Conservation (phyloP, 441 rosid genomes). For the Francoa sonchifolia region DNA sequence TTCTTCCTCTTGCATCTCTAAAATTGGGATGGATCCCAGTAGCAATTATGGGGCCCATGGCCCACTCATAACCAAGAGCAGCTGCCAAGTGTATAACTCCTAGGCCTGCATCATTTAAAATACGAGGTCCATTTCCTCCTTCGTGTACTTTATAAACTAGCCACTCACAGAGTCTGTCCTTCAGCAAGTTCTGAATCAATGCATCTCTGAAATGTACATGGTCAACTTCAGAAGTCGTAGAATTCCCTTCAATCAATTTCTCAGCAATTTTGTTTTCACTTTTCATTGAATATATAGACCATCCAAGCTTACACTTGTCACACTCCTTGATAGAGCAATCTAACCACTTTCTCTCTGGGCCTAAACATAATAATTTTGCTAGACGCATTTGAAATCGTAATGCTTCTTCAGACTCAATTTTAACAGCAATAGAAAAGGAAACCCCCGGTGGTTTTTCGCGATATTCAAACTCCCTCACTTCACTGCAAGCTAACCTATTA, state of each 20-base stretch:
- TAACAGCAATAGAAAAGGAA: conserved; percentile 7
- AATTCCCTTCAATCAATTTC: conserved; percentile 8
- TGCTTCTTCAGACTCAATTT: conserved; percentile 17
- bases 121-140: conserved; percentile 35
- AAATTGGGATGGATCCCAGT: conserved; percentile 45
- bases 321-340: conserved; percentile 28
- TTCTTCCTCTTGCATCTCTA: conserved; percentile 48
- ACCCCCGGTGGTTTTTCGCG: conserved; percentile 25
- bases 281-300: conserved; percentile 18
- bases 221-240: conserved; percentile 7
- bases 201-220: conserved; percentile 16
- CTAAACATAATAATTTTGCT: conserved; percentile 24
- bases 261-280: conserved; percentile 10
- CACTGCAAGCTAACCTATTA: conserved; percentile 65
- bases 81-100: conserved; percentile 57
- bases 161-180: conserved; percentile 42
- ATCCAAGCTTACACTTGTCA: conserved; percentile 27
- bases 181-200: conserved; percentile 29
- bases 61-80: conserved; percentile 58
- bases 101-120: conserved; percentile 42
- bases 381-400: conserved; percentile 28
- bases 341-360: conserved; percentile 17
- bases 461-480: conserved; percentile 62
- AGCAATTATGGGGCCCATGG: conserved; percentile 34
- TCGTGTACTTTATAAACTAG: conserved; percentile 33